Conservation (phyloP, 225 moss, liverwort and hornwort genomes). For the Straminergon stramineum region DNA sequence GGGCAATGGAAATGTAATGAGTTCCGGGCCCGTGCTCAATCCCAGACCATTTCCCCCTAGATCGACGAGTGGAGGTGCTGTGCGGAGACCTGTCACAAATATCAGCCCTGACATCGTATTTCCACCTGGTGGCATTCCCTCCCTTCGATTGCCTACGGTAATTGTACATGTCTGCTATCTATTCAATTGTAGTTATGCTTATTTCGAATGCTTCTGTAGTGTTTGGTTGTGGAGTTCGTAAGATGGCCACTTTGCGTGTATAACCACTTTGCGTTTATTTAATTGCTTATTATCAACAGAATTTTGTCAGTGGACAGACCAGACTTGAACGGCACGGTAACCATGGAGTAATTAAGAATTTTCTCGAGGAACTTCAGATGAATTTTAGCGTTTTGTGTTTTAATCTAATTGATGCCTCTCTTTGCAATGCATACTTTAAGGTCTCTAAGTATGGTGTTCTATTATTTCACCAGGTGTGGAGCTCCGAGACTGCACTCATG, state of each 20-base stretch:
- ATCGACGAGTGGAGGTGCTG: slow-evolving; percentile 43
- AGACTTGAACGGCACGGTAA: neutral
- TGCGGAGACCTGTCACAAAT: slow-evolving; percentile 37
- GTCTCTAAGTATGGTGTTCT: neutral
- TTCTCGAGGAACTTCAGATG: neutral
- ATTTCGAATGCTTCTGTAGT: neutral
- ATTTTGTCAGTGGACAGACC: neutral
- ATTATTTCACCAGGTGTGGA: slow-evolving; percentile 67
- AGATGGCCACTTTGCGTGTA: neutral
- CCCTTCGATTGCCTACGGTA: slow-evolving; percentile 61
- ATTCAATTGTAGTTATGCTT: neutral
- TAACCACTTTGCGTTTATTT: neutral
- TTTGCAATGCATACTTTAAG: neutral
- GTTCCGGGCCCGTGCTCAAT: slow-evolving; percentile 29
- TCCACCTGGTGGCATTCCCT: slow-evolving; percentile 76
- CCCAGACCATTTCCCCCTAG: slow-evolving; percentile 32
- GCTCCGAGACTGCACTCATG: slow-evolving; percentile 88
- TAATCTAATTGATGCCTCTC: neutral
- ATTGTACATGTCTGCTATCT: neutral
- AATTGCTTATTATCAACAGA: neutral
- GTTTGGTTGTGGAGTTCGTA: neutral
- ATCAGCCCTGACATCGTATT: slow-evolving; percentile 65
- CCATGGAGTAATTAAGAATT: neutral
- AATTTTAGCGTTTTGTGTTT: neutral
- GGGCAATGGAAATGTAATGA: slow-evolving; percentile 64